Percentiles rank a stretch among this genome's conserved stretches.
These are phyloP conservation scores for Cadophora sp. DNA, from an alignment of 2,329 filamentous ascomycete genomes.

Conservation along the genomic window DNA sequence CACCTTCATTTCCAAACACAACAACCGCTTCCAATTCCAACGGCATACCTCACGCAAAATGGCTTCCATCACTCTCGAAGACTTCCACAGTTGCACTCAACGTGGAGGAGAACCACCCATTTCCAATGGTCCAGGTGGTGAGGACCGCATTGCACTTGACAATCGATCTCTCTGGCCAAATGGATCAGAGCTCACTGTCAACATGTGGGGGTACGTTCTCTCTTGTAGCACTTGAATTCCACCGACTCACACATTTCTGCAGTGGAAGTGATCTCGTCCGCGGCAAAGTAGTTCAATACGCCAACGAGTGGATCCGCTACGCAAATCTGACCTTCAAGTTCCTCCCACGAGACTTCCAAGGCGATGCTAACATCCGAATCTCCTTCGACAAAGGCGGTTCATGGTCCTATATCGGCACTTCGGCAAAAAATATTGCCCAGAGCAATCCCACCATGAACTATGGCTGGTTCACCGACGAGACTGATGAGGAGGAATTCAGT, in stretches of 20 bases:
- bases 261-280: conserved; percentile 20
- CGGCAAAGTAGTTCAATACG: conserved; percentile 19
- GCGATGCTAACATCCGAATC: conserved; percentile 21
- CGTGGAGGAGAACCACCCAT: too few species aligned
- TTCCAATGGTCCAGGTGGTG: not conserved
- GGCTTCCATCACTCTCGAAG: too few species aligned
- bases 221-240: not conserved
- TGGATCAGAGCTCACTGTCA: conserved; percentile 19
- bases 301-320: conserved; percentile 21
- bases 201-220: conserved; percentile 20
- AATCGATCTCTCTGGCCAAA: conserved; percentile 18
- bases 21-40: too few species aligned
- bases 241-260: not conserved
- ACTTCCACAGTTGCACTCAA: too few species aligned
- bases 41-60: too few species aligned
- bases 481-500: conserved; percentile 31
- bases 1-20: too few species aligned
- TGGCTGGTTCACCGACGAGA: conserved; percentile 36
- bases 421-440: conserved; percentile 2
- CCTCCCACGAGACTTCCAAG: conserved; percentile 15
- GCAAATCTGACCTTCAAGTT: conserved; percentile 24
- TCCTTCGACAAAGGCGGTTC: conserved; percentile 19
- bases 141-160: conserved; percentile 15
- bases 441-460: conserved; percentile 40
- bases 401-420: conserved; percentile 25